phyloP scores from a whole-genome alignment of 2,329 filamentous ascomycete genomes.

The Fusarium nodosum region DNA sequence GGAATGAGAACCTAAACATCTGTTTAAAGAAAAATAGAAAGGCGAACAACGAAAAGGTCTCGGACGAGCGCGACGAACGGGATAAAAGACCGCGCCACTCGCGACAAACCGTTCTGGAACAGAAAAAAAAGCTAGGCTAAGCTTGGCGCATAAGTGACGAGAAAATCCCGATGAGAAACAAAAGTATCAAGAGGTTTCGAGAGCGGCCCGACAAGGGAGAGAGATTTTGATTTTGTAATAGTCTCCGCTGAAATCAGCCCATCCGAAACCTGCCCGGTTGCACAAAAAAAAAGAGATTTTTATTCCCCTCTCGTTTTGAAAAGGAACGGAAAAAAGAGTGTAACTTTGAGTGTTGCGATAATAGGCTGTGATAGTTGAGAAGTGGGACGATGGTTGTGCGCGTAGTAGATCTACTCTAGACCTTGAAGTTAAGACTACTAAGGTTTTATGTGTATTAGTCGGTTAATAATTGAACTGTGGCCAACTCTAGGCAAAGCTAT shows the following conservation, averaged over 20 bases:
- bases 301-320: constrained; percentile 3
- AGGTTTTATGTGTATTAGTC: neutral
- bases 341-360: constrained; percentile 13
- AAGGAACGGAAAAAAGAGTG: neutral
- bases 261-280: constrained; percentile 36
- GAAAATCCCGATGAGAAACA: constrained; percentile 3
- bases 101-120: constrained; percentile 21
- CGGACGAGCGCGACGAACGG: constrained; percentile 4
- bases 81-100: constrained; percentile 30
- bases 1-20: neutral
- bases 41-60: constrained; percentile 10
- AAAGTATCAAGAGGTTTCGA: constrained; percentile 13
- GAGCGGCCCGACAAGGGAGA: neutral
- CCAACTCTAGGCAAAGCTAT: neutral
- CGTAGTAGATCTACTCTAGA: neutral
- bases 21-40: constrained; percentile 14
- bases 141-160: constrained; percentile 30
- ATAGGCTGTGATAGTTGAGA: constrained; percentile 11
- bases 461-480: neutral
- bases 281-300: constrained; percentile 5
- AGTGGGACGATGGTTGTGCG: neutral
- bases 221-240: constrained; percentile 11
- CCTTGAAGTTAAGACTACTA: neutral
- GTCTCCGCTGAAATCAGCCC: constrained; percentile 27
- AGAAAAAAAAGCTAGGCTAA: constrained; percentile 27